A percentile compares a stretch with the other conserved stretches of the same genome.
Evolutionary conservation across 2,329 filamentous ascomycete species (phyloP).

Genomic region (Talaromyces sp.): DNA sequence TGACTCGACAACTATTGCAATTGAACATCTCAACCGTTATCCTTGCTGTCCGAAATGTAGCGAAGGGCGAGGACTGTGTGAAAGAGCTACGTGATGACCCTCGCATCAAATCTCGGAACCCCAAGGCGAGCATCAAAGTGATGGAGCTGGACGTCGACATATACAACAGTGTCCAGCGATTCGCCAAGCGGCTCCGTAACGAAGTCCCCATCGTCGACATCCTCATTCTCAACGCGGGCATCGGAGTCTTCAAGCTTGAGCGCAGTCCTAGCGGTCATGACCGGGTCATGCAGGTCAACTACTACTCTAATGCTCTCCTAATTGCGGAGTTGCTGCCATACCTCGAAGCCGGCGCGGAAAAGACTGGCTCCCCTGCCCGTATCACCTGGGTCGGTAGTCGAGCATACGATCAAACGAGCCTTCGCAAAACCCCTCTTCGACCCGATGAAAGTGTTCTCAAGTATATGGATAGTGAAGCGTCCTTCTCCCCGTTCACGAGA

Average conservation of each 20-base stretch:
- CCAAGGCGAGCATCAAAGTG: constrained; percentile 19
- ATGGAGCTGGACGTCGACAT: constrained; percentile 23
- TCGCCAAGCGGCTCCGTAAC: constrained; percentile 20
- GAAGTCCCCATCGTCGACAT: constrained; percentile 24
- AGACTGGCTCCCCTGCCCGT: constrained; percentile 17
- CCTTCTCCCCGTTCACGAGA: constrained; percentile 6
- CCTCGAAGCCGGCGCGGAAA: constrained; percentile 23
- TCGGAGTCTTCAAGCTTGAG: constrained; percentile 20
- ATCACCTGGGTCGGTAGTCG: constrained; percentile 27
- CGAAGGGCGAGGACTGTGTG: constrained; percentile 23
- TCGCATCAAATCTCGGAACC: constrained; percentile 2
- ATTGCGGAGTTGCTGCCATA: constrained; percentile 29
- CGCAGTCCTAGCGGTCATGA: constrained; percentile 35
- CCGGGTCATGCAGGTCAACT: constrained; percentile 36
- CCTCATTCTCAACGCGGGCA: constrained; percentile 27
- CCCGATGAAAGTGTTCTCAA: constrained; percentile 11
- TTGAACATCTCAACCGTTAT: constrained; percentile 24
- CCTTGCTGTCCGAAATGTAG: constrained; percentile 25
- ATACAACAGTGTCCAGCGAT: constrained; percentile 23
- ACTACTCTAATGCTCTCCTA: constrained; percentile 28
- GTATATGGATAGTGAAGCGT: constrained; percentile 20
- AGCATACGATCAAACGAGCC: constrained; percentile 11
- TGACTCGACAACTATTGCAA: constrained; percentile 24
- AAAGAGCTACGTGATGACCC: constrained; percentile 1
- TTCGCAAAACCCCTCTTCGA: constrained; percentile 15